phyloP scores from a whole-genome alignment of 2,329 filamentous ascomycete genomes.

The Knufia petricola region DNA sequence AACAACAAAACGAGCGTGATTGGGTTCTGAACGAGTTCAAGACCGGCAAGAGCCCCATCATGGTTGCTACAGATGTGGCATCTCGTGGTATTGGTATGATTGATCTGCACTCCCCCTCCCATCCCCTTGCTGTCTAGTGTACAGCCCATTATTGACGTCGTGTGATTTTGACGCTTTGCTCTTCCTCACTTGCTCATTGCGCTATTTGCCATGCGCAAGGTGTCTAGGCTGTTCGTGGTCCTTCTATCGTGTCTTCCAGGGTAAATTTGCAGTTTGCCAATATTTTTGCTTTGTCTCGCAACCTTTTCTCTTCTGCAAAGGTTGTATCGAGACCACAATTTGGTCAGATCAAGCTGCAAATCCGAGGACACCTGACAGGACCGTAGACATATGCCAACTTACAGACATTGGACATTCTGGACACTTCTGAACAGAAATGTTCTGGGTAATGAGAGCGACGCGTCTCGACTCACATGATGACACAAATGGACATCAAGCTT shows the following conservation, averaged over 20 bases:
- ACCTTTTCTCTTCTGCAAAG: conserved; percentile 43
- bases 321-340: conserved; percentile 47
- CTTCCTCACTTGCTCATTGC: conserved; percentile 76
- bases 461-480: conserved; percentile 52
- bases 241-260: conserved; percentile 77
- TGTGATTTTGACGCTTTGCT: conserved; percentile 62
- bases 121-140: conserved; percentile 23
- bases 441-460: conserved; percentile 47
- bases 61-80: conserved; percentile 99
- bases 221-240: conserved; percentile 76
- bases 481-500: conserved; percentile 24
- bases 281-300: conserved; percentile 50
- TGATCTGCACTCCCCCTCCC: conserved; percentile 36
- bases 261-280: conserved; percentile 40
- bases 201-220: conserved; percentile 80
- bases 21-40: conserved; percentile 99
- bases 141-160: conserved; percentile 42
- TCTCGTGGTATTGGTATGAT: conserved; percentile 99
- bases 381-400: conserved; percentile 48
- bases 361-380: conserved; percentile 54
- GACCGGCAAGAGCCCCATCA: conserved; percentile 97
- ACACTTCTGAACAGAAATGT: conserved; percentile 20
- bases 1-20: conserved; percentile 98
- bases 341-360: conserved; percentile 68
- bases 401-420: conserved; percentile 39